Percentiles rank a stretch among this genome's conserved stretches.
Conservation (phyloP, 495 filamentous ascomycete genomes). For the Aspergillus heteromorphus region DNA sequence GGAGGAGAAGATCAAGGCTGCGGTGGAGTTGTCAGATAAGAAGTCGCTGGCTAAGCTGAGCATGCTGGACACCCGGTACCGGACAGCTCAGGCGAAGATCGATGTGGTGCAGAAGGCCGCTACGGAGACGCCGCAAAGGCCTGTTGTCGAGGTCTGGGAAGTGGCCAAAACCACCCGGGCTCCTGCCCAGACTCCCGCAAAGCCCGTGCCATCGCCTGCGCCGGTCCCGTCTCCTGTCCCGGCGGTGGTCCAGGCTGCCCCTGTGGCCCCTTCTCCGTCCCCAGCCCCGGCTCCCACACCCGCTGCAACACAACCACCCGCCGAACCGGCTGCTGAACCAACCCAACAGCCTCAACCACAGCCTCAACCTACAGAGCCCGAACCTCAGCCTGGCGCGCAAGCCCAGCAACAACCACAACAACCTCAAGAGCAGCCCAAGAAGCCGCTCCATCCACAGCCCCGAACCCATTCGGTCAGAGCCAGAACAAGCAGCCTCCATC, state of each 20-base stretch:
- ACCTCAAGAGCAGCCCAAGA: background rate
- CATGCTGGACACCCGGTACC: slow-evolving; percentile 69
- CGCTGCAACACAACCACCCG: slow-evolving; percentile 16
- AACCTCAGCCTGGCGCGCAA: no score
- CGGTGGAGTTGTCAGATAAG: slow-evolving; percentile 48
- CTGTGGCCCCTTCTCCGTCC: slow-evolving; percentile 11
- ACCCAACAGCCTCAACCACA: slow-evolving; percentile 5
- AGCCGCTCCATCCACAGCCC: background rate
- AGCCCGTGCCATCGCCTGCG: slow-evolving; percentile 31
- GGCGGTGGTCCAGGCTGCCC: slow-evolving; percentile 24
- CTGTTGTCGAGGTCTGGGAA: slow-evolving; percentile 81
- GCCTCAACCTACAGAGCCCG: no score
- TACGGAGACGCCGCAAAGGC: slow-evolving; percentile 71
- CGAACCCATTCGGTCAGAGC: slow-evolving; percentile 28
- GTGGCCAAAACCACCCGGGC: slow-evolving; percentile 67
- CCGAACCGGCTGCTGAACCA: slow-evolving; percentile 14
- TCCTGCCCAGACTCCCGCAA: slow-evolving; percentile 31
- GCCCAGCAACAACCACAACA: no score
- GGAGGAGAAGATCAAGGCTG: slow-evolving; percentile 41
- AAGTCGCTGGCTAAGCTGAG: slow-evolving; percentile 67
- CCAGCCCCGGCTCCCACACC: slow-evolving; percentile 12
- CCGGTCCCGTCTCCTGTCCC: slow-evolving; percentile 23
- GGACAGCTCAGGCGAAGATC: slow-evolving; percentile 61
- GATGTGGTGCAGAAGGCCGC: slow-evolving; percentile 74
- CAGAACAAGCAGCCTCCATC: slow-evolving; percentile 29